Base-by-base conservation (phyloP, 2,329 filamentous ascomycete species). In the Beauveria medogensis region DNA sequence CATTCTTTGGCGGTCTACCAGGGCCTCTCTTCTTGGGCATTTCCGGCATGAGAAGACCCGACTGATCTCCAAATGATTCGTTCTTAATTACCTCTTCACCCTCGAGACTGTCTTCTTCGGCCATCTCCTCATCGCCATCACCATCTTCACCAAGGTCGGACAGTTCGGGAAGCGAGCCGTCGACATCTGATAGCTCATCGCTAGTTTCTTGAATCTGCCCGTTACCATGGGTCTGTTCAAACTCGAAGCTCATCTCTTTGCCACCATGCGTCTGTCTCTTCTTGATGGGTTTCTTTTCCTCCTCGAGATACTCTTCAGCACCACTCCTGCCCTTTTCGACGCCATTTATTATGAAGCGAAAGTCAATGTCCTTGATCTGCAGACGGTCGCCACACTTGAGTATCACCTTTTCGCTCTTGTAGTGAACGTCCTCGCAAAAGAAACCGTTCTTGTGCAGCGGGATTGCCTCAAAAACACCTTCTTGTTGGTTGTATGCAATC, bases 1-100 rank as follows among this genome's bases (percentile, higher is more conserved):
- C 90, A 68, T 92, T 89, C 75, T 92, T 92, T 0, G 90, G 90
- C 22, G 90, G 90, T 58, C 90, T 79, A n/a, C 90, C 90, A 10
- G 90, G 90, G 16, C 90, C 90, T 66, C 89, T 85, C 64, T 88
- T 87, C 73, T 84, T 88, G 30, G 84, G 82, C 34, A 84, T 74
- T 60, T 77, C 73, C 22, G 74, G 71, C 62, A 77, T 56, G 12
- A 61, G 67, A 24, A 74, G 65, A 6, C 73, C 73, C 9, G 76
- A 73, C 5, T 72, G 64, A n/a, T 70, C 68, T 18, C 68, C 62
- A 37, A 69, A 62, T 14, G 69, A 61, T 59, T 73, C 73, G 5
- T 67, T 65, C 60, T 70, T 71, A 37, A 72, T 61, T 41, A 67
- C 67, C 9, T 65, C 61, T 26, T 68, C 70, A 24, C 61, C 62